Base-by-base conservation (phyloP, 1,284 basidiomycete species). In the Trichosporon faecale region DNA sequence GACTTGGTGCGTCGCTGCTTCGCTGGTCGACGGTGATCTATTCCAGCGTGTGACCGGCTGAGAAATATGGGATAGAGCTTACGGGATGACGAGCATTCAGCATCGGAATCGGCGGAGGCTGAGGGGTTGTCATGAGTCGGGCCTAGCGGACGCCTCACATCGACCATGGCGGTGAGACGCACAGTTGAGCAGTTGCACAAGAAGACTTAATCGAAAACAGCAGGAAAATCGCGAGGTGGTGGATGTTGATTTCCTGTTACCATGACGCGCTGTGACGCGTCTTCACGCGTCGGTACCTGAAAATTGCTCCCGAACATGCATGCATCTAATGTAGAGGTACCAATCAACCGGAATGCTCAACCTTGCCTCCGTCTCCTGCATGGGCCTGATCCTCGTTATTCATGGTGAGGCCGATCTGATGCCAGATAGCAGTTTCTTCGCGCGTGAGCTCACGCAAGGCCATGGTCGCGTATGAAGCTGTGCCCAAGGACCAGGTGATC, bases 391-490 rank as follows among this genome's bases (percentile, higher is more conserved):
- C 94, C 80, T 93, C 93, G 40, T 92, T 91, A 49, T 87, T 87
- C 70, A 87, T 86, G 18, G 94, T 96, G 75, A 96, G 86, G 70
- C 85, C 86, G 21, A 88, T 91, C 82, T 96, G 94, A 80, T 89
- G 90, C 81, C 93, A 92, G 8, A 92, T 90, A 76, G 92, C 93
- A 12, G 94, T 97, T 77, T 95, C 93, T 49, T 91, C 91, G 84
- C 95, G 94, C 14, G 94, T 96, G 60, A 96, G 89, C 83, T 96
- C 94, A 61, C 95, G 88, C 73, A 98, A 82, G 3, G 94, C 94
- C 95, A 98, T 98, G 3, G 95, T 98, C 1, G 95, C 95, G 82
- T 96, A 98, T 2, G 93, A 91, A 2, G 92, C 91, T 3, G 93
- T 93, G 25, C 92, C 92, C 23, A 98, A 86, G 14, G 88, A 88